These are phyloP conservation scores for Cladosporium oxysporum DNA, from an alignment of 2,329 filamentous ascomycete genomes.

Conservation along the genomic window DNA sequence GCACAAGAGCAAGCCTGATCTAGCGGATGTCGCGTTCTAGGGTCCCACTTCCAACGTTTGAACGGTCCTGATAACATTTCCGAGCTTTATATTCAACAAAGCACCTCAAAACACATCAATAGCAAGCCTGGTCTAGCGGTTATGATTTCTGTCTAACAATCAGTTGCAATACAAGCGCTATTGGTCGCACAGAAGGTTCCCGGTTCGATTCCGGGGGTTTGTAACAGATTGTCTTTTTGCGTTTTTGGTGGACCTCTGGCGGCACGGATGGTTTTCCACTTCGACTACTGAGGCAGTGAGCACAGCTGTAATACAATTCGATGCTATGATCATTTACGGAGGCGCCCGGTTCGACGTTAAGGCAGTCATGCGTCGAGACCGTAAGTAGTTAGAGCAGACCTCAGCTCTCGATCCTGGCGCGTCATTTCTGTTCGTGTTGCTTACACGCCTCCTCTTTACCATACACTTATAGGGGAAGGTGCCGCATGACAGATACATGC, in stretches of 20 bases:
- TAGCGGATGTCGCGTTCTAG: not conserved
- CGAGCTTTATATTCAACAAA: not conserved
- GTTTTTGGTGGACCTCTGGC: not conserved
- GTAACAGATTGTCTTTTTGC: not conserved
- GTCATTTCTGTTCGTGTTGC: not conserved
- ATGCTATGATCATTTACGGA: not conserved
- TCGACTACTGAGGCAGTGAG: not conserved
- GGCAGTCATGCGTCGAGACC: not conserved
- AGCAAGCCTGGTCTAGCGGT: constrained; percentile 11
- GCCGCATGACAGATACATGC: not conserved
- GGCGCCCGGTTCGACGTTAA: not conserved
- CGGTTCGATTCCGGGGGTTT: constrained; percentile 12
- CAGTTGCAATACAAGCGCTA: not conserved
- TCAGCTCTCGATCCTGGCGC: not conserved
- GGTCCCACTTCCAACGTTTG: not conserved
- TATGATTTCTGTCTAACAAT: constrained; percentile 12
- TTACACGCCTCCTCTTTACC: not conserved
- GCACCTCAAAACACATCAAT: not conserved
- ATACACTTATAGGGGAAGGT: not conserved
- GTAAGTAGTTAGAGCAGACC: not conserved
- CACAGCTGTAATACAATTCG: not conserved
- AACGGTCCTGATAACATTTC: no score
- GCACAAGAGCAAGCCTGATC: not conserved
- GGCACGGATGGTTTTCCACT: not conserved
- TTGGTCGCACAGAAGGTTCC: constrained; percentile 7